Evolutionary conservation across 305 asterid species (phyloP).

Genomic region (Solanum hybrid): DNA sequence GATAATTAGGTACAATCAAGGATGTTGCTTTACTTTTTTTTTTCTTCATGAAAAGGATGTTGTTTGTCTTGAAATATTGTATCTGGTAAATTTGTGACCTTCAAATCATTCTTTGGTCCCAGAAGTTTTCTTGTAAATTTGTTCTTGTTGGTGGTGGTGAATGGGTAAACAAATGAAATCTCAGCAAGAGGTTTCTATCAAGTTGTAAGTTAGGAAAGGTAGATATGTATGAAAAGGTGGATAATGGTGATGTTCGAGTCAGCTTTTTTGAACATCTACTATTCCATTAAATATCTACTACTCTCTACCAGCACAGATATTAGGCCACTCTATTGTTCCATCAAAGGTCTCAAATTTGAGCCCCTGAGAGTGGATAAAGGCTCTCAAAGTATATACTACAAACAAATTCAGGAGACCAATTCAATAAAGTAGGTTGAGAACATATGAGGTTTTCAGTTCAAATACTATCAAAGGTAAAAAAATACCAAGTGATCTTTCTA

Average conservation of each 20-base stretch:
- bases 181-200: background rate
- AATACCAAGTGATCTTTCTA: background rate
- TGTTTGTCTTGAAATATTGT: background rate
- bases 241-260: background rate
- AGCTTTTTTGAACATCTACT: background rate
- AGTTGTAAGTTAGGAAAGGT: background rate
- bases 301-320: background rate
- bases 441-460: background rate
- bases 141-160: background rate
- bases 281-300: background rate
- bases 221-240: background rate
- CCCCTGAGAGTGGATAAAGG: background rate
- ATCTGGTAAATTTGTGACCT: background rate
- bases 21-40: background rate
- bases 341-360: background rate
- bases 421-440: background rate
- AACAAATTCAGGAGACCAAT: background rate
- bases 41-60: background rate
- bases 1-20: background rate
- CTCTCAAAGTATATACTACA: background rate
- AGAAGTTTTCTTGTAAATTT: background rate
- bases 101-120: background rate
- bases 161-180: background rate
- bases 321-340: background rate
- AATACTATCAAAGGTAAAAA: background rate